Evolutionary conservation across 352 stramenopile species (phyloP).

Genomic region (Phytophthora europaea): DNA sequence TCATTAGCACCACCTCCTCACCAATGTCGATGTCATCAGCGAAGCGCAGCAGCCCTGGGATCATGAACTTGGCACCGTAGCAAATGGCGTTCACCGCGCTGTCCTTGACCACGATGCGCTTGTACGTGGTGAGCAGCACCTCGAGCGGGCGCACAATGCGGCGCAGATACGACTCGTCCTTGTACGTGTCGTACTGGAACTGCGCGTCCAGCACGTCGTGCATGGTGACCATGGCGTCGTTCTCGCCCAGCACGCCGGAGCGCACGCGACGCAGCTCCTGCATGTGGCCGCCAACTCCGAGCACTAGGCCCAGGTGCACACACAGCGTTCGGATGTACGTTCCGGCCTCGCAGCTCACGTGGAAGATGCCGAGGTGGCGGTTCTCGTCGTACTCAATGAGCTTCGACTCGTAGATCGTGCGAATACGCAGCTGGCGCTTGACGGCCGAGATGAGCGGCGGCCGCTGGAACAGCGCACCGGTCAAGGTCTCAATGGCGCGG

Average conservation of each 20-base stretch:
- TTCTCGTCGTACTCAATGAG: constrained; percentile 99
- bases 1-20: constrained; percentile 99
- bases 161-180: constrained; percentile 99
- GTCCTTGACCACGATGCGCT: constrained; percentile 99
- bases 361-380: constrained; percentile 98
- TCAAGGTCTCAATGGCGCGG: constrained; percentile 99
- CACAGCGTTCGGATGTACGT: constrained; percentile 99
- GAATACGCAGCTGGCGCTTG: constrained; percentile 99
- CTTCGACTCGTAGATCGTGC: constrained; percentile 99
- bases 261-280: constrained; percentile 98
- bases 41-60: constrained; percentile 99
- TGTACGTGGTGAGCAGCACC: constrained; percentile 98
- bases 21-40: constrained; percentile 99
- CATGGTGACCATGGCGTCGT: constrained; percentile 99
- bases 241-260: constrained; percentile 96
- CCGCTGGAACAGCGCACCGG: constrained; percentile 99
- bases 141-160: constrained; percentile 99
- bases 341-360: constrained; percentile 97
- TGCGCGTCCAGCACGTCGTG: constrained; percentile 99
- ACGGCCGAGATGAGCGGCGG: constrained; percentile 99
- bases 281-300: constrained; percentile 99
- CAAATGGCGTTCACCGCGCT: constrained; percentile 99
- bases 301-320: constrained; percentile 98
- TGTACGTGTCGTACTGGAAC: constrained; percentile 99
- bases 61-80: constrained; percentile 99